Conservation (phyloP, 2,329 filamentous ascomycete genomes). For the Gliomastix tumulicola region DNA sequence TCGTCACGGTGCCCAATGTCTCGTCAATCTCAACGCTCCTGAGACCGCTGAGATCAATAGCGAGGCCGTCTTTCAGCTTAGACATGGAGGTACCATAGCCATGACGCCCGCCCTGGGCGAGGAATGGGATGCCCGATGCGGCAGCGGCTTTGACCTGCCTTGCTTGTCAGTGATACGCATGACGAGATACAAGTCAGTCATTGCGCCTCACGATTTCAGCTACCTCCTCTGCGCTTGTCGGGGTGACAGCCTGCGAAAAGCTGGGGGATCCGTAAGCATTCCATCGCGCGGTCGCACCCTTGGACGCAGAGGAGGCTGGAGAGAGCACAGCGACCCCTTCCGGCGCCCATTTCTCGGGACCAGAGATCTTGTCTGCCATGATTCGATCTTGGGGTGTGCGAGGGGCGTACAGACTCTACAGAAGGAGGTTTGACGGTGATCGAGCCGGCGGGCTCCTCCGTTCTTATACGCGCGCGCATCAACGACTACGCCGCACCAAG, state of each 20-base stretch:
- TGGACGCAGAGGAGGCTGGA: background rate
- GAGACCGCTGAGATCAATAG: constrained; percentile 8
- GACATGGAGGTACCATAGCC: constrained; percentile 5
- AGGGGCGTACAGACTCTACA: too few relatives aligned
- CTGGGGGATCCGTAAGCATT: too few relatives aligned
- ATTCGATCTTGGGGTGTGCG: too few relatives aligned
- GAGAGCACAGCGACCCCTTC: too few relatives aligned
- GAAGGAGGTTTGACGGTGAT: too few relatives aligned
- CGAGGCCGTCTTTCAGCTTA: constrained; percentile 2
- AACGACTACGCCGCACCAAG: too few relatives aligned
- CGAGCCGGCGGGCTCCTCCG: too few relatives aligned
- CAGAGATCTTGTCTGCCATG: too few relatives aligned
- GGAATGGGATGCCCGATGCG: constrained; percentile 5
- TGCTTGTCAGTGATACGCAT: constrained; percentile 11
- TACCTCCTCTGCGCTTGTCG: background rate
- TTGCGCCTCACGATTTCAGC: background rate
- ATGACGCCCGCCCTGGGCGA: constrained; percentile 7
- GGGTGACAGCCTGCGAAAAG: too few relatives aligned
- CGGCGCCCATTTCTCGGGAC: too few relatives aligned
- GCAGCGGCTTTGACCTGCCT: constrained; percentile 10
- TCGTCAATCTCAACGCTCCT: constrained; percentile 4
- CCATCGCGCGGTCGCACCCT: background rate
- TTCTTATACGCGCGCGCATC: too few relatives aligned
- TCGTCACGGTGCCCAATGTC: constrained; percentile 2
- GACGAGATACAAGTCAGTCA: too few relatives aligned